Percentiles rank a stretch among this genome's conserved stretches.
These are phyloP conservation scores for Tricholoma furcatifolium DNA, from an alignment of 768 basidiomycete species.

Conservation along the genomic window DNA sequence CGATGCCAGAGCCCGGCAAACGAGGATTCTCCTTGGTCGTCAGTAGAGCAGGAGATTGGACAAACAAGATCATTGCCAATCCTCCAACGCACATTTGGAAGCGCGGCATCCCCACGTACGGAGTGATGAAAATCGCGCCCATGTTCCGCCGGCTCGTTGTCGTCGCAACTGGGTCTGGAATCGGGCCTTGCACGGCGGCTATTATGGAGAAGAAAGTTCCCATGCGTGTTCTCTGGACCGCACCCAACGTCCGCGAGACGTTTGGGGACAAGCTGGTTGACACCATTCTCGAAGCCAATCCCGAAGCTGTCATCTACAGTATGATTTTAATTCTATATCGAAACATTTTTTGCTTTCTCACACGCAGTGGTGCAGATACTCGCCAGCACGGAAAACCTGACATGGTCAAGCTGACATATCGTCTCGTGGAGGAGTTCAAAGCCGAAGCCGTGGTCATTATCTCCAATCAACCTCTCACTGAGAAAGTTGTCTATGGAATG, in stretches of 20 bases:
- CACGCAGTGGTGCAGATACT: slow-evolving; percentile 31
- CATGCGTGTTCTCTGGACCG: slow-evolving; percentile 58
- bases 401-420: slow-evolving; percentile 48
- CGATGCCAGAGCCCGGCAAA: slow-evolving; percentile 46
- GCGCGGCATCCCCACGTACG: slow-evolving; percentile 55
- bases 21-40: slow-evolving; percentile 57
- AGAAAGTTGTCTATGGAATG: slow-evolving; percentile 61
- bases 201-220: slow-evolving; percentile 52
- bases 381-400: slow-evolving; percentile 46
- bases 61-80: slow-evolving; percentile 46
- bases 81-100: slow-evolving; percentile 59
- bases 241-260: slow-evolving; percentile 58
- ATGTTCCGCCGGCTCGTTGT: slow-evolving; percentile 55
- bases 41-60: slow-evolving; percentile 63
- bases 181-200: slow-evolving; percentile 57
- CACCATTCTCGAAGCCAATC: slow-evolving; percentile 48
- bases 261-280: slow-evolving; percentile 63
- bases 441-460: slow-evolving; percentile 59
- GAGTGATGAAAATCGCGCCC: slow-evolving; percentile 53
- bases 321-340: slow-evolving; percentile 10
- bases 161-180: slow-evolving; percentile 60
- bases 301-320: slow-evolving; percentile 55
- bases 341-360: slow-evolving; percentile 11
- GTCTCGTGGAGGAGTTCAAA: slow-evolving; percentile 45
- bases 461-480: slow-evolving; percentile 58